Percentiles rank a stretch among this genome's conserved stretches.
These are phyloP conservation scores for Coemansia sp. DNA, from an alignment of 192 early-diverging fungal species.

Conservation along the genomic window DNA sequence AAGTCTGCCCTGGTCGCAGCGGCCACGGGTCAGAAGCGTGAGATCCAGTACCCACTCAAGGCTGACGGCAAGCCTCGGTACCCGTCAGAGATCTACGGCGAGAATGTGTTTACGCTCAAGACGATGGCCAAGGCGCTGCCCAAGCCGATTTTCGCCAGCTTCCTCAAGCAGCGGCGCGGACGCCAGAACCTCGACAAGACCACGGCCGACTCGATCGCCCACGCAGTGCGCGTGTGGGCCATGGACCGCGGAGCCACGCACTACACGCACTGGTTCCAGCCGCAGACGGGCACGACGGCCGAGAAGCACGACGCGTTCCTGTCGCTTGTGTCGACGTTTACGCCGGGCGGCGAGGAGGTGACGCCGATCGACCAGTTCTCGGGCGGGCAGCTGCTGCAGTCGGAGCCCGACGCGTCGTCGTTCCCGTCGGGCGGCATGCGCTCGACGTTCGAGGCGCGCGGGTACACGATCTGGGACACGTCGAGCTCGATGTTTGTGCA, in stretches of 20 bases:
- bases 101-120: slow-evolving; percentile 94
- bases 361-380: slow-evolving; percentile 95
- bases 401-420: slow-evolving; percentile 99
- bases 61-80: slow-evolving; percentile 72
- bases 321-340: slow-evolving; percentile 80
- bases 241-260: slow-evolving; percentile 97
- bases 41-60: slow-evolving; percentile 77
- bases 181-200: slow-evolving; percentile 85
- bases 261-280: slow-evolving; percentile 99
- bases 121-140: slow-evolving; percentile 87
- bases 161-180: slow-evolving; percentile 92
- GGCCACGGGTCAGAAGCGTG: slow-evolving; percentile 68
- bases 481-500: slow-evolving; percentile 94
- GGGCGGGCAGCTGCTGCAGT: slow-evolving; percentile 95
- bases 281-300: slow-evolving; percentile 97
- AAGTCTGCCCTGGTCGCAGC: slow-evolving; percentile 65
- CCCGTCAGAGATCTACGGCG: slow-evolving; percentile 89
- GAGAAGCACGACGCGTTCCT: slow-evolving; percentile 99
- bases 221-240: slow-evolving; percentile 97
- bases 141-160: slow-evolving; percentile 93
- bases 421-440: slow-evolving; percentile 99
- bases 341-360: slow-evolving; percentile 82
- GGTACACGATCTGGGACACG: slow-evolving; percentile 99
- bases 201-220: slow-evolving; percentile 98
- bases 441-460: slow-evolving; percentile 98